Evolutionary conservation across 495 filamentous ascomycete genomes (phyloP), one percentile per base, ranked within the genome.

Genomic region (Alectoria sarmentosa): DNA sequence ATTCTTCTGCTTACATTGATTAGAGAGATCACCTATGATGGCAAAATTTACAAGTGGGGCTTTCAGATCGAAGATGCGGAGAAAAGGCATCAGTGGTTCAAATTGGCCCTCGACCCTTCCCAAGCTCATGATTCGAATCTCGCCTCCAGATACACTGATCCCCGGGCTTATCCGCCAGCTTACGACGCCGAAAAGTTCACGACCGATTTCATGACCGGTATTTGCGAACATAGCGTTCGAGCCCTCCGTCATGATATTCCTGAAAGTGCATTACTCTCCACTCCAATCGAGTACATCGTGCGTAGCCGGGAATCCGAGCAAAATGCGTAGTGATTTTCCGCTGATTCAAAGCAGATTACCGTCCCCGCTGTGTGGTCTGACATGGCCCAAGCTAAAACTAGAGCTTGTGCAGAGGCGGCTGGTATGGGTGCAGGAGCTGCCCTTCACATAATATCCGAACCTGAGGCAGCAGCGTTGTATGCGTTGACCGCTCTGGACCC

Each of bases 381-480:
- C 58, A 80, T 80, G 23, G 88, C 88, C n/a, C 90, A 90, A 72
- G 81, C 83, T 59, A 82, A 81, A 19, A 90, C 86, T 0, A 71
- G 85, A 38, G 75, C 79, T 55, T 88, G 87, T 32, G 88, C 88
- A 1, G 82, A 89, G 70, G 69, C 80, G 2, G 88, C 88, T 4
- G 87, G 88, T 15, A 85, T 90, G 82, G 86, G 86, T 17, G 64
- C 74, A 17, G 76, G 77, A 41, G 79, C 78, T 15, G 74, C 82
- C 41, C 84, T 91, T 39, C 79, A 83, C 69, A 83, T 90, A 70
- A 87, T 91, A 42, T 87, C 83, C 48, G 86, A 90, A 73, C 88
- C 89, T 1, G 89, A 92, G 73, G 88, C 87, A 5, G 89, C 88
- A 0, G 89, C 89, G 0, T 82, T 90, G 1, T 89, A 90, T 67